A percentile compares a stretch with the other conserved stretches of the same genome.
phyloP scores from a whole-genome alignment of 2,329 filamentous ascomycete genomes.

The Arthroderma sp. region DNA sequence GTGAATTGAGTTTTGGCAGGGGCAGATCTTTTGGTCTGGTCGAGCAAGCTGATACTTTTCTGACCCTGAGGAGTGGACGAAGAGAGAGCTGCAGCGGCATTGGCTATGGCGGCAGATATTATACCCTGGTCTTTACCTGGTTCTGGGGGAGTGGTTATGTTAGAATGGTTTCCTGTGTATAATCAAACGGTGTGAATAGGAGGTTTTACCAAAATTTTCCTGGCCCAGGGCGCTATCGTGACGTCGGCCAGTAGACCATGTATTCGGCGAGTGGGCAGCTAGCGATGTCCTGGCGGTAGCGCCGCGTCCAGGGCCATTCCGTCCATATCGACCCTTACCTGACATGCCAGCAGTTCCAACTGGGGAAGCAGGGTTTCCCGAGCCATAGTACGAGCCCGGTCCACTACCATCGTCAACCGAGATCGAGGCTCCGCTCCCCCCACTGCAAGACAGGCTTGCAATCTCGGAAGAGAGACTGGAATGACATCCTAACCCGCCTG shows the following conservation, averaged over 20 bases:
- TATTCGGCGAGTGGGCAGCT: constrained; percentile 46
- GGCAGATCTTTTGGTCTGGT: constrained; percentile 52
- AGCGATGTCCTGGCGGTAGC: constrained; percentile 51
- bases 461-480: constrained; percentile 51
- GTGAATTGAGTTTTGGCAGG: constrained; percentile 83
- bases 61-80: constrained; percentile 50
- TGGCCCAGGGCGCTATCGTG: constrained; percentile 35
- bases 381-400: constrained; percentile 45
- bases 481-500: constrained; percentile 55
- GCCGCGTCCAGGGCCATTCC: constrained; percentile 31
- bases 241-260: constrained; percentile 42
- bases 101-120: constrained; percentile 84
- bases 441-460: constrained; percentile 49
- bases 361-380: constrained; percentile 42
- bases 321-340: constrained; percentile 71
- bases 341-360: constrained; percentile 59
- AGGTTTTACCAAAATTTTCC: constrained; percentile 18
- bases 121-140: constrained; percentile 55
- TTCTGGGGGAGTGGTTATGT: constrained; percentile 22
- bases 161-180: constrained; percentile 9
- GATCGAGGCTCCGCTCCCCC: constrained; percentile 35
- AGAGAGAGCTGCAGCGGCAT: constrained; percentile 56
- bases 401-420: constrained; percentile 36
- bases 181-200: constrained; percentile 13
- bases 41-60: constrained; percentile 67